phyloP scores from a whole-genome alignment of 495 filamentous ascomycete genomes.

The Cercophora sp. region DNA sequence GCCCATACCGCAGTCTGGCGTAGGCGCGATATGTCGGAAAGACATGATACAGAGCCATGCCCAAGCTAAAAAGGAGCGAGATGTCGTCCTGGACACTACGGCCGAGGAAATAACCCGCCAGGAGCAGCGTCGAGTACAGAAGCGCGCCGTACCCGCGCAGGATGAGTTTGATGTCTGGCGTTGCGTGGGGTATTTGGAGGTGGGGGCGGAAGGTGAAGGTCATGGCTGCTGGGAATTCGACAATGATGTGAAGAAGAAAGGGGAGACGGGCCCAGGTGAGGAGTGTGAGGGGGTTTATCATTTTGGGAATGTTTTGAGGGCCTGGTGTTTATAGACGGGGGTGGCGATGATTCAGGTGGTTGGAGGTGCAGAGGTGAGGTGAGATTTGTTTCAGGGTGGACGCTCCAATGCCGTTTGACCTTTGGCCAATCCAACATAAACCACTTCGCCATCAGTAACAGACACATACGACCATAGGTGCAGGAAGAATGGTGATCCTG shows the following conservation, averaged over 20 bases:
- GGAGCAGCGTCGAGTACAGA: constrained; percentile 31
- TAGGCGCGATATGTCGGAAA: constrained; percentile 37
- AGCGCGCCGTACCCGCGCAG: constrained; percentile 38
- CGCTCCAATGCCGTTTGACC: no score
- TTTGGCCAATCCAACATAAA: no score
- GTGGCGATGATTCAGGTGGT: no score
- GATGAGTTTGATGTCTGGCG: constrained; percentile 31
- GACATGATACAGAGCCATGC: constrained; percentile 36
- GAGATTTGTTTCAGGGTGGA: no score
- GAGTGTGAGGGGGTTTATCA: background rate
- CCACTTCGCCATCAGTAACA: no score
- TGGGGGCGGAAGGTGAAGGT: constrained; percentile 11
- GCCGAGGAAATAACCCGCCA: constrained; percentile 21
- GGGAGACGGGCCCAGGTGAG: constrained; percentile 10
- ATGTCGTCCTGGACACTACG: constrained; percentile 17
- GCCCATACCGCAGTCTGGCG: constrained; percentile 5
- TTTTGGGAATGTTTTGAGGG: no score
- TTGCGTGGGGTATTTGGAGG: constrained; percentile 28
- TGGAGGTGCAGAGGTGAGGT: no score
- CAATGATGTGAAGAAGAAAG: constrained; percentile 21
- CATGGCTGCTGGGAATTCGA: constrained; percentile 21
- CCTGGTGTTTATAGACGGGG: no score
- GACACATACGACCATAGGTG: no score
- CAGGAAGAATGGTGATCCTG: no score
- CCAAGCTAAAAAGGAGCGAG: constrained; percentile 18